Evolutionary conservation across 2,329 filamentous ascomycete species (phyloP).

Genomic region (Pyricularia sp.): DNA sequence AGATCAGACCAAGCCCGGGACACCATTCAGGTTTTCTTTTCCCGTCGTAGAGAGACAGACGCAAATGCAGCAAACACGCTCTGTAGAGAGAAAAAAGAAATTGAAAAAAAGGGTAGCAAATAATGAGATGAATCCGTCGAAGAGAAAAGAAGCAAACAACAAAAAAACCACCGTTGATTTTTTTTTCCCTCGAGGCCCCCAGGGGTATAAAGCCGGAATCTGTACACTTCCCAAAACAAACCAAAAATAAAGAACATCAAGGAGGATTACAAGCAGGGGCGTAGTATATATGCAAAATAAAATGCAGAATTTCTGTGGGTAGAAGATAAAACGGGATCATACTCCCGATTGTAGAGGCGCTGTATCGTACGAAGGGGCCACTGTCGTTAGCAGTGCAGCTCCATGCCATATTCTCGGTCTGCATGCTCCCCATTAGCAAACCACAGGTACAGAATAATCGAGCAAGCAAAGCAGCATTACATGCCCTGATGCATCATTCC

Average conservation of each 20-base stretch:
- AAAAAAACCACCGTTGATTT: background rate
- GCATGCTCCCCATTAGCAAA: background rate
- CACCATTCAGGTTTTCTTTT: background rate
- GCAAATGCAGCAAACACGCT: background rate
- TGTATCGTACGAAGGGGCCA: background rate
- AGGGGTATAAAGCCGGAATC: background rate
- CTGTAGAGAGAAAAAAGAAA: background rate
- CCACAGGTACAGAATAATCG: background rate
- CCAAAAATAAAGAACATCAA: background rate
- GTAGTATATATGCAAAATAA: background rate
- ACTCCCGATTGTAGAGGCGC: too few relatives aligned
- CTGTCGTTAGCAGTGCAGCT: background rate
- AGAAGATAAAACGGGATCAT: background rate
- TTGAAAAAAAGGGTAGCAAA: background rate
- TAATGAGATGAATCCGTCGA: background rate
- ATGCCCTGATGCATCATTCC: slow-evolving; percentile 45
- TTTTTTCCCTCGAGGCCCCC: background rate
- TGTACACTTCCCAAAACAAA: background rate
- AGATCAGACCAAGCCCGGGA: background rate
- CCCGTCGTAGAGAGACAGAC: background rate
- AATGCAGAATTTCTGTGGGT: background rate
- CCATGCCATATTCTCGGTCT: background rate
- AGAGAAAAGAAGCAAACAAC: background rate
- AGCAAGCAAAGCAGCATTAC: slow-evolving; percentile 17
- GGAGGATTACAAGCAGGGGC: background rate